phyloP scores from a whole-genome alignment of 225 moss, liverwort and hornwort species.

The Physcomitrellopsis africana region DNA sequence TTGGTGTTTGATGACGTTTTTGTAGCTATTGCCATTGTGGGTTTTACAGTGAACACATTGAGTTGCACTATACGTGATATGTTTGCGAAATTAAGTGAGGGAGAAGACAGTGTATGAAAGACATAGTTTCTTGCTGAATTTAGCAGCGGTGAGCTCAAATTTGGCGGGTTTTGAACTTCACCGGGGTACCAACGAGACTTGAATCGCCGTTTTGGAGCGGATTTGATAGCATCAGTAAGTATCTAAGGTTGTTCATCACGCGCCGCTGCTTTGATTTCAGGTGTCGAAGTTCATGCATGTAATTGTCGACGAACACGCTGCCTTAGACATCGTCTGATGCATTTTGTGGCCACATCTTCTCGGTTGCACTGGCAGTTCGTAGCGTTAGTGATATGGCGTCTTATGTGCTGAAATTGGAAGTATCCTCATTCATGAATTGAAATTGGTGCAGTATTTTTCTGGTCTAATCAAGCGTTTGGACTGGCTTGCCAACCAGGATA shows the following conservation, averaged over 20 bases:
- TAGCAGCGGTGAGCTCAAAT: background rate
- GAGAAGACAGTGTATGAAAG: background rate
- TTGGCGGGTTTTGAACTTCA: background rate
- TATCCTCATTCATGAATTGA: background rate
- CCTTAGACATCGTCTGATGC: background rate
- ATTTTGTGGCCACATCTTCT: background rate
- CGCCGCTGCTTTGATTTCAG: background rate
- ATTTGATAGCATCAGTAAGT: background rate
- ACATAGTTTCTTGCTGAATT: background rate
- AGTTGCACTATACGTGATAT: background rate
- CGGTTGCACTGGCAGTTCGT: background rate
- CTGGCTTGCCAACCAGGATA: background rate
- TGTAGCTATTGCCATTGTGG: background rate
- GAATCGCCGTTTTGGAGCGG: constrained; percentile 3
- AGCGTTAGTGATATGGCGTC: background rate
- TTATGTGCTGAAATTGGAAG: background rate
- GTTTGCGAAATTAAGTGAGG: background rate
- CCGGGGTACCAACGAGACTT: background rate
- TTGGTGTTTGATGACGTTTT: background rate
- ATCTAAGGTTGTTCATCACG: constrained; percentile 12
- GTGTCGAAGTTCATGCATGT: background rate
- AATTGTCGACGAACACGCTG: background rate
- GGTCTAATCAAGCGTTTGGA: background rate
- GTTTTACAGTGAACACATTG: constrained; percentile 9
- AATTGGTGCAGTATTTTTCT: constrained; percentile 2